phyloP scores from a whole-genome alignment of 2,329 filamentous ascomycete genomes.

The Leptographium wingfieldii region DNA sequence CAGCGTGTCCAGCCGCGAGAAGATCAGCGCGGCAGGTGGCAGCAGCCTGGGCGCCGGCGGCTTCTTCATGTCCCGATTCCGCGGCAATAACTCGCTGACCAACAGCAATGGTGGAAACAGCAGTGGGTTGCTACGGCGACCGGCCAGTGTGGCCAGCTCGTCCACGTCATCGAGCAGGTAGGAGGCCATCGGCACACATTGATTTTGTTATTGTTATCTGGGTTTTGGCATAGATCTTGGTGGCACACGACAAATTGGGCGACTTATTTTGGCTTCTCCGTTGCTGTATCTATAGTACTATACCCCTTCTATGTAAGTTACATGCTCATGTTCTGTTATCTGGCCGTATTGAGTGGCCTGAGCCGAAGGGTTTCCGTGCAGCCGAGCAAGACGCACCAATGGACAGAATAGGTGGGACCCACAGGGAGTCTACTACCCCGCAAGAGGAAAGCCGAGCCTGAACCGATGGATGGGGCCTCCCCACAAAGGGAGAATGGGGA shows the following conservation, averaged over 20 bases:
- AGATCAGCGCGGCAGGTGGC: not conserved
- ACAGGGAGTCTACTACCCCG: not conserved
- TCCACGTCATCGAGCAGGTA: slow-evolving; percentile 10
- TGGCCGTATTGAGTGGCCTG: too few species aligned
- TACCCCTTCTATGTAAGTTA: not conserved
- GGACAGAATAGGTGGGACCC: not conserved
- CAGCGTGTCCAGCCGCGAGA: not conserved
- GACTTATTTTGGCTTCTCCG: not conserved
- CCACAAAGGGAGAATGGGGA: not conserved
- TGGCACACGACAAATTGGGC: not conserved
- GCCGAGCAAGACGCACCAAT: not conserved
- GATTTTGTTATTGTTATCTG: not conserved
- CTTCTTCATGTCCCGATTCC: slow-evolving; percentile 8
- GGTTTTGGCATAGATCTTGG: not conserved
- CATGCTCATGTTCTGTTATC: not conserved
- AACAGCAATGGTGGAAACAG: not conserved
- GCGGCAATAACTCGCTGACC: slow-evolving; percentile 2
- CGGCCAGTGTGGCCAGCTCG: slow-evolving; percentile 9
- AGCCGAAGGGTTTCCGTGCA: not conserved
- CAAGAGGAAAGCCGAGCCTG: slow-evolving; percentile 1
- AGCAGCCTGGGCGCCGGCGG: not conserved
- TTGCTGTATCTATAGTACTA: not conserved
- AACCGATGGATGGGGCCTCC: not conserved
- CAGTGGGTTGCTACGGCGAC: slow-evolving; percentile 2
- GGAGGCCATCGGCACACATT: not conserved